These are phyloP conservation scores for Bimuria novae-zelandiae DNA, from an alignment of 2,329 filamentous ascomycete species.

Conservation along the genomic window DNA sequence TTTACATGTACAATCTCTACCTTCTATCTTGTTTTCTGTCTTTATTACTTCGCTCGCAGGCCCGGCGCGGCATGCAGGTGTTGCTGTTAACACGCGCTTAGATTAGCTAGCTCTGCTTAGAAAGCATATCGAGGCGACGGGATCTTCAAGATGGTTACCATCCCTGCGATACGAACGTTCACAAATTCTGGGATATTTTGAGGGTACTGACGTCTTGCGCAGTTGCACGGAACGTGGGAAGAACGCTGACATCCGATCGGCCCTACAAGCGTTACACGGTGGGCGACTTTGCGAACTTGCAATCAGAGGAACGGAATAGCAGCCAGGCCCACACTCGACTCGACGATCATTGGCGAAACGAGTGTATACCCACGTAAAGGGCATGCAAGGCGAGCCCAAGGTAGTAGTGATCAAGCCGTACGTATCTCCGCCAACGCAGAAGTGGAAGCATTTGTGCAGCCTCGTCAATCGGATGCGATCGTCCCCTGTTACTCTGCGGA, in stretches of 20 bases:
- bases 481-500: too few relatives aligned
- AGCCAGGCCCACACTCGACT: neutral
- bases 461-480: too few relatives aligned
- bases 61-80: neutral
- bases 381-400: neutral
- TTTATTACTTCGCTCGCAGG: neutral
- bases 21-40: neutral
- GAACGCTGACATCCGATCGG: neutral
- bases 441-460: neutral
- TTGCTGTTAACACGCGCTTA: conserved; percentile 1
- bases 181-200: neutral
- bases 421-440: neutral
- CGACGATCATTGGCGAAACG: neutral
- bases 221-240: too few relatives aligned
- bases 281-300: too few relatives aligned
- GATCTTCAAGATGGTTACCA: neutral
- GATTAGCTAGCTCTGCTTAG: conserved; percentile 6
- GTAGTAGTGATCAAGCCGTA: neutral
- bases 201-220: neutral
- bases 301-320: too few relatives aligned
- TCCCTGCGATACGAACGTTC: neutral
- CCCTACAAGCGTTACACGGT: too few relatives aligned
- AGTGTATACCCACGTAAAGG: neutral
- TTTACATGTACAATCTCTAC: too few relatives aligned
- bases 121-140: neutral